phyloP scores from a whole-genome alignment of 441 rosid genomes.

The Heliophila coronopifolia region DNA sequence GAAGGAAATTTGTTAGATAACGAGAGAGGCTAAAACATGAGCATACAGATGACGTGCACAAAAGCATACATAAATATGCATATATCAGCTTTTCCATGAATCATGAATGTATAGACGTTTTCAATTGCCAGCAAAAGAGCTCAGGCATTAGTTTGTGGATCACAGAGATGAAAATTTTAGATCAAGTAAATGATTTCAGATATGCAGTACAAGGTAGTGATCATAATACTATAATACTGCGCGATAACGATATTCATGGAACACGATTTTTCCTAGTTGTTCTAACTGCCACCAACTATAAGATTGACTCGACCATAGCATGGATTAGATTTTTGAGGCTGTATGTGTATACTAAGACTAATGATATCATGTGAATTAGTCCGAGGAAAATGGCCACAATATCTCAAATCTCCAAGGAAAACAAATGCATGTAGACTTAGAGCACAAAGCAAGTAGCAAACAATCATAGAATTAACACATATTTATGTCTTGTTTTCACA shows the following conservation, averaged over 20 bases:
- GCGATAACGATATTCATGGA: not conserved
- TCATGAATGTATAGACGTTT: too few relatives aligned
- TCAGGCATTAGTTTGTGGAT: too few relatives aligned
- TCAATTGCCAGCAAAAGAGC: too few relatives aligned
- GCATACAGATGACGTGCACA: constrained; percentile 15
- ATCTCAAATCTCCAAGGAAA: constrained; percentile 5
- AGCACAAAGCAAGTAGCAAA: not conserved
- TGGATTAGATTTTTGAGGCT: not conserved
- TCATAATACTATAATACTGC: constrained; percentile 7
- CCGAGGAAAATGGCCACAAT: not conserved
- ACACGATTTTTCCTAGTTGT: constrained; percentile 13
- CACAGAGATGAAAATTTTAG: not conserved
- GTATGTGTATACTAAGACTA: not conserved
- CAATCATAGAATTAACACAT: not conserved
- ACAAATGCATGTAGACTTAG: not conserved
- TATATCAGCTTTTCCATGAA: too few relatives aligned
- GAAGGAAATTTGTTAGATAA: not conserved
- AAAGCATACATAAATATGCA: not conserved
- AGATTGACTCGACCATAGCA: constrained; percentile 1
- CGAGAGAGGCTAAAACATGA: too few relatives aligned
- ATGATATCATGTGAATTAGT: not conserved
- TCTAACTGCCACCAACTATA: constrained; percentile 6
- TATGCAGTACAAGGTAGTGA: constrained; percentile 13
- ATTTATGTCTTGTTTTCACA: not conserved
- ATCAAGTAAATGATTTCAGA: not conserved